Evolutionary conservation across 441 rosid genomes (phyloP).

Genomic region (Adansonia gregorii): DNA sequence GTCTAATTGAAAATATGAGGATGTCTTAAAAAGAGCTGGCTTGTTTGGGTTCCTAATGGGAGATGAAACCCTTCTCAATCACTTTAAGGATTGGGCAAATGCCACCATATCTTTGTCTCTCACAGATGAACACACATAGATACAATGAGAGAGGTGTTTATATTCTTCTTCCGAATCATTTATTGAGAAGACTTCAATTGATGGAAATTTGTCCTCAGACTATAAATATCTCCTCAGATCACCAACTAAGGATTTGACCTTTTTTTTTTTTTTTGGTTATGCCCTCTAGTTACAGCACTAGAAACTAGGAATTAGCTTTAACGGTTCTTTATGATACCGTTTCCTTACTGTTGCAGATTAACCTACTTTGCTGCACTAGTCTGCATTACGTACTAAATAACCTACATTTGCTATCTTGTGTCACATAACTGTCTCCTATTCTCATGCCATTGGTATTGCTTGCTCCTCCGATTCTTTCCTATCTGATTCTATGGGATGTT

Average conservation of each 20-base stretch:
- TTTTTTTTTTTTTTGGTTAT: neutral
- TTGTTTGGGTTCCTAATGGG: too few species aligned
- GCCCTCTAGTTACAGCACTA: neutral
- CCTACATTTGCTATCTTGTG: neutral
- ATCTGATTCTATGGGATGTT: neutral
- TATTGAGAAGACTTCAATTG: slow-evolving; percentile 2
- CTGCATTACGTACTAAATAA: neutral
- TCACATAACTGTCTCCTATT: too few species aligned
- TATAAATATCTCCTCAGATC: slow-evolving; percentile 10
- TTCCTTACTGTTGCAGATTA: neutral
- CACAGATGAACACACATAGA: neutral
- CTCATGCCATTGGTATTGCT: neutral
- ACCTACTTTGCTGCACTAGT: neutral
- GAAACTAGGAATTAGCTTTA: neutral
- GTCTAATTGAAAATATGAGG: slow-evolving; percentile 7
- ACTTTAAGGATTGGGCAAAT: neutral
- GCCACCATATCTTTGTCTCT: neutral
- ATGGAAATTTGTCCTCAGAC: neutral
- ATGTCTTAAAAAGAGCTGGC: neutral
- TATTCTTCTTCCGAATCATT: neutral
- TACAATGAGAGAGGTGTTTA: neutral
- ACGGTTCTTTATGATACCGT: neutral
- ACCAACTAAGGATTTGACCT: neutral
- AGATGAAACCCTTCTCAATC: too few species aligned
- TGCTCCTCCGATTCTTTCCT: neutral